phyloP scores from a whole-genome alignment of 768 basidiomycete species.

The Trametes coccinea region DNA sequence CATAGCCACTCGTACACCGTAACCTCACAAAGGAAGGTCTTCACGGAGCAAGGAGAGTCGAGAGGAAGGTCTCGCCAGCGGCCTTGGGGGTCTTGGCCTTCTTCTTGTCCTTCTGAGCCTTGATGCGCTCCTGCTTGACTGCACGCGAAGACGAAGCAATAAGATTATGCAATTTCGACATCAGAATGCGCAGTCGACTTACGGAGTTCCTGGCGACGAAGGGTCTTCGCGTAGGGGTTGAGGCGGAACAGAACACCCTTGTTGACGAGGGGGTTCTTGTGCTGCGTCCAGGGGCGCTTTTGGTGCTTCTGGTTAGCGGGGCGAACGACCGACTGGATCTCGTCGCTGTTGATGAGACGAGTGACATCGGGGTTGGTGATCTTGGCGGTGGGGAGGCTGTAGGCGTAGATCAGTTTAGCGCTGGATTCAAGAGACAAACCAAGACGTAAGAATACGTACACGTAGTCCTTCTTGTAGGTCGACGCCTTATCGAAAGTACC shows the following conservation, averaged over 20 bases:
- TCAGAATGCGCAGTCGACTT: constrained; percentile 44
- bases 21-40: background rate
- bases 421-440: too few relatives aligned
- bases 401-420: background rate
- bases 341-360: constrained; percentile 95
- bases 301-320: constrained; percentile 80
- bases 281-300: constrained; percentile 97
- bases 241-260: constrained; percentile 93
- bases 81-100: constrained; percentile 62
- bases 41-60: constrained; percentile 85
- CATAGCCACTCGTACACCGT: constrained; percentile 18
- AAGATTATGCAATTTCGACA: too few relatives aligned
- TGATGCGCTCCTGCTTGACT: constrained; percentile 82
- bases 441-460: too few relatives aligned
- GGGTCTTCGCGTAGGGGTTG: constrained; percentile 97
- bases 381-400: constrained; percentile 91
- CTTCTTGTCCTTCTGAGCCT: constrained; percentile 58
- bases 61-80: constrained; percentile 83
- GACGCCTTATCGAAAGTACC: constrained; percentile 93
- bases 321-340: constrained; percentile 96
- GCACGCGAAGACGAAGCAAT: background rate
- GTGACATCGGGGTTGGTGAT: constrained; percentile 97
- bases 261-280: constrained; percentile 98
- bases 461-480: constrained; percentile 83
- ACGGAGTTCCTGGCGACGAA: constrained; percentile 88